A percentile compares a stretch with the other conserved stretches of the same genome.
Evolutionary conservation across 2,329 filamentous ascomycete genomes (phyloP).

Genomic region (Mariannaea sp.): DNA sequence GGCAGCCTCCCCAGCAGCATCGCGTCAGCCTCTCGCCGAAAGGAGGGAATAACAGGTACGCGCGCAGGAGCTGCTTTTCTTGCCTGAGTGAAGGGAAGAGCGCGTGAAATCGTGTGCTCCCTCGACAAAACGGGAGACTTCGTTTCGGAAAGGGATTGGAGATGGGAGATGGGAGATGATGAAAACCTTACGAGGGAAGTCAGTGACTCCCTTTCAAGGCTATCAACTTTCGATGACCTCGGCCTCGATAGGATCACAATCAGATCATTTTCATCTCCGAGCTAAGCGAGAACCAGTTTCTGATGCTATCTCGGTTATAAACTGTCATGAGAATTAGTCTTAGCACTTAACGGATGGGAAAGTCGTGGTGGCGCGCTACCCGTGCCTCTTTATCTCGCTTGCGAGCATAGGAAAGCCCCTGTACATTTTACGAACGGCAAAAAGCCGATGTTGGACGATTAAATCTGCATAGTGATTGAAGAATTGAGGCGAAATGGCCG

Average conservation of each 20-base stretch:
- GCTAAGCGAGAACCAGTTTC: neutral
- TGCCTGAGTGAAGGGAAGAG: too few species aligned
- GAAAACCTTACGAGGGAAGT: too few species aligned
- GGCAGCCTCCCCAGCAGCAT: too few species aligned
- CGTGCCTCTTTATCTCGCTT: neutral
- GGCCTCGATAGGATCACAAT: too few species aligned
- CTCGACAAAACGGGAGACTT: neutral
- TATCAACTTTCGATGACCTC: too few species aligned
- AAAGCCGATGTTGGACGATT: neutral
- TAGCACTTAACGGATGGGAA: neutral
- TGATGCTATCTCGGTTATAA: neutral
- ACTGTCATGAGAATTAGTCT: neutral
- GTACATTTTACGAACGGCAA: neutral
- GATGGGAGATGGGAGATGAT: neutral
- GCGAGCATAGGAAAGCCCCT: neutral
- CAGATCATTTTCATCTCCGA: neutral
- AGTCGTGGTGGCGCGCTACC: neutral
- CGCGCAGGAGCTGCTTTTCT: constrained; percentile 14
- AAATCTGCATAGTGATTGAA: neutral
- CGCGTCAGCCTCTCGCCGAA: constrained; percentile 17
- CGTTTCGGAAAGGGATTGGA: neutral
- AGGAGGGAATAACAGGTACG: neutral
- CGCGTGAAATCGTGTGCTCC: too few species aligned
- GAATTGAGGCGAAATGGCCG: too few species aligned
- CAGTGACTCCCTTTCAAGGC: too few species aligned